phyloP scores from a whole-genome alignment of 2,329 filamentous ascomycete genomes.

The Metarhizium sp. region DNA sequence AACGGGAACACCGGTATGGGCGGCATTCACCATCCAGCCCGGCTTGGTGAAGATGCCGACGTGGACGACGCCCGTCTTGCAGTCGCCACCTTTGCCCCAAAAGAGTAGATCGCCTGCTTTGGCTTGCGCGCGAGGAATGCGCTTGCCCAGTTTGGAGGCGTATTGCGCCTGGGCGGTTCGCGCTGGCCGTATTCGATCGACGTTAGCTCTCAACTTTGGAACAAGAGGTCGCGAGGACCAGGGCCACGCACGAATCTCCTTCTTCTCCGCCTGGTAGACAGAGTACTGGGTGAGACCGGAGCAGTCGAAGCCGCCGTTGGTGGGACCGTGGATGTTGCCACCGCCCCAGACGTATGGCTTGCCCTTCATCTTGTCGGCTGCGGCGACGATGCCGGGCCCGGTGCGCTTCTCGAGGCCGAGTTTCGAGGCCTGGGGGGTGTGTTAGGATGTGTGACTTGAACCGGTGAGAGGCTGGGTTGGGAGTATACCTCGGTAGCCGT shows the following conservation, averaged over 20 bases:
- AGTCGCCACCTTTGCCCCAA: conserved; percentile 10
- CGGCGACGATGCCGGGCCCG: conserved; percentile 6
- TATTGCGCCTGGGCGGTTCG: conserved; percentile 10
- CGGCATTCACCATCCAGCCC: conserved; percentile 11
- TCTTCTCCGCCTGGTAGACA: conserved; percentile 11
- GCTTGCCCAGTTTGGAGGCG: conserved; percentile 11
- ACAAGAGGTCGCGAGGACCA: no score
- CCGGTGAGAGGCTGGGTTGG: background rate
- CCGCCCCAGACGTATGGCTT: conserved; percentile 9
- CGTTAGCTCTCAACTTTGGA: no score
- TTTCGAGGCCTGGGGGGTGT: background rate
- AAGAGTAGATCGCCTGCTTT: conserved; percentile 11
- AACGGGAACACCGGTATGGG: conserved; percentile 10
- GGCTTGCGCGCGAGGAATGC: conserved; percentile 8
- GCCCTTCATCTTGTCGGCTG: conserved; percentile 8
- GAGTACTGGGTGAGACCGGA: conserved; percentile 12
- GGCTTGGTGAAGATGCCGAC: conserved; percentile 10
- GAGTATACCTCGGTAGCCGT: background rate
- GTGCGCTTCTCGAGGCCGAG: no score
- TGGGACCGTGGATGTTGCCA: conserved; percentile 9
- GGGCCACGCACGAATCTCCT: conserved; percentile 8
- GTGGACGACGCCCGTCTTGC: conserved; percentile 9
- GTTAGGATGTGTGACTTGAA: background rate
- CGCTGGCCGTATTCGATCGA: background rate
- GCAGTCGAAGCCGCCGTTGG: conserved; percentile 12